A percentile compares a stretch with the other conserved stretches of the same genome.
Conservation (phyloP, 495 filamentous ascomycete species). For the Amorphotheca resinae region DNA sequence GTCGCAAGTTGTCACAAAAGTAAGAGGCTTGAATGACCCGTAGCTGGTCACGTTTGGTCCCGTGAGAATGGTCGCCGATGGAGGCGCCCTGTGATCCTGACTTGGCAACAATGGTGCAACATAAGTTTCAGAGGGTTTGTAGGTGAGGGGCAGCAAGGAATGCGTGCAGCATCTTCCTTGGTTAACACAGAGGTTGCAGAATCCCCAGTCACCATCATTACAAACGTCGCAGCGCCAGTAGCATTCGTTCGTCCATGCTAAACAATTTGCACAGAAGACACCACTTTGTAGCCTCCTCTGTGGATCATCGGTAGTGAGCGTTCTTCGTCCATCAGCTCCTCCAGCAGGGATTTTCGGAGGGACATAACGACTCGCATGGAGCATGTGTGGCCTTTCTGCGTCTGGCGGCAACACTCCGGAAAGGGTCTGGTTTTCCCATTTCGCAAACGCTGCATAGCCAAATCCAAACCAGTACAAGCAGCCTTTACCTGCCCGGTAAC, state of each 20-base stretch:
- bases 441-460: conserved; percentile 44
- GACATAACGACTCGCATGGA: conserved; percentile 54
- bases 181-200: conserved; percentile 72
- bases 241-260: conserved; percentile 57
- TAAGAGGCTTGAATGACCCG: conserved; percentile 41
- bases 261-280: conserved; percentile 70
- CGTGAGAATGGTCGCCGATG: conserved; percentile 26
- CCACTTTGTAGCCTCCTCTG: conserved; percentile 56
- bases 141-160: conserved; percentile 52
- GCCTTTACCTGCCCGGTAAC: conserved; percentile 58
- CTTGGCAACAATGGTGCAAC: conserved; percentile 14
- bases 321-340: conserved; percentile 35
- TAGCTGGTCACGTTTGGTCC: conserved; percentile 25
- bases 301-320: conserved; percentile 52
- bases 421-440: conserved; percentile 34
- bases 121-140: conserved; percentile 18
- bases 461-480: conserved; percentile 75
- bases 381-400: conserved; percentile 45
- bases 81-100: conserved; percentile 11
- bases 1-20: conserved; percentile 60
- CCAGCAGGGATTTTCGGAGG: conserved; percentile 35
- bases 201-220: conserved; percentile 88
- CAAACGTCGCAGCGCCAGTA: conserved; percentile 76
- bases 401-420: conserved; percentile 6
- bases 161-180: conserved; percentile 67